These are phyloP conservation scores for Tranzscheliella williamsii DNA, from an alignment of 1,284 basidiomycete species.

Conservation along the genomic window DNA sequence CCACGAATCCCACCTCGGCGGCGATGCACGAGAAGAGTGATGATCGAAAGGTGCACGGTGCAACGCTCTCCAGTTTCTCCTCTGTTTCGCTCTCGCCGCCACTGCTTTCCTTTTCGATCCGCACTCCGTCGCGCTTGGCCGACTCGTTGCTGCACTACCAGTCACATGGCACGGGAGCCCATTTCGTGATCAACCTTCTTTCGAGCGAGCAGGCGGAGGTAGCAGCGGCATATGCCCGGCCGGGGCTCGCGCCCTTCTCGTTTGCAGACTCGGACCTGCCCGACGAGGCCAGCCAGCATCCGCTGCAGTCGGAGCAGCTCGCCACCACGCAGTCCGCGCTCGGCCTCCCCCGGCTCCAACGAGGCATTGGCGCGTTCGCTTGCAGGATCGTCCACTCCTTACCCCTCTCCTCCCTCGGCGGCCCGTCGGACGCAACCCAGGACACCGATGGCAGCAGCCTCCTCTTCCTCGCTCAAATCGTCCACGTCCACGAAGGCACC, in stretches of 20 bases:
- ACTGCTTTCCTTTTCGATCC: conserved; percentile 23
- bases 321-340: neutral
- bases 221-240: neutral
- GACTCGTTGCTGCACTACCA: conserved; percentile 8
- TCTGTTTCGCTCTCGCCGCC: conserved; percentile 24
- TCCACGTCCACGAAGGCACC: conserved; percentile 3
- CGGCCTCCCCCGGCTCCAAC: conserved; percentile 3
- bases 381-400: conserved; percentile 20
- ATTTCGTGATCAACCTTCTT: conserved; percentile 3
- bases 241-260: neutral
- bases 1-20: neutral
- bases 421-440: neutral
- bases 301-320: conserved; percentile 7
- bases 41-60: conserved; percentile 10
- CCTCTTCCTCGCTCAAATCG: conserved; percentile 22
- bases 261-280: neutral
- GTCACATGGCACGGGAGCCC: neutral
- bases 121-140: conserved; percentile 18
- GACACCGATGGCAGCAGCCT: neutral
- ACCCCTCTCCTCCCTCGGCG: conserved; percentile 2
- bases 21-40: neutral
- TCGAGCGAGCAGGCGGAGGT: neutral
- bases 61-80: conserved; percentile 30
- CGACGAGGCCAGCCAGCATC: conserved; percentile 3
- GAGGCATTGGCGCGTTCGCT: conserved; percentile 6